Percentiles rank a stretch among this genome's conserved stretches.
phyloP scores from a whole-genome alignment of 2,329 filamentous ascomycete species.

The Podosphaera aphanis region DNA sequence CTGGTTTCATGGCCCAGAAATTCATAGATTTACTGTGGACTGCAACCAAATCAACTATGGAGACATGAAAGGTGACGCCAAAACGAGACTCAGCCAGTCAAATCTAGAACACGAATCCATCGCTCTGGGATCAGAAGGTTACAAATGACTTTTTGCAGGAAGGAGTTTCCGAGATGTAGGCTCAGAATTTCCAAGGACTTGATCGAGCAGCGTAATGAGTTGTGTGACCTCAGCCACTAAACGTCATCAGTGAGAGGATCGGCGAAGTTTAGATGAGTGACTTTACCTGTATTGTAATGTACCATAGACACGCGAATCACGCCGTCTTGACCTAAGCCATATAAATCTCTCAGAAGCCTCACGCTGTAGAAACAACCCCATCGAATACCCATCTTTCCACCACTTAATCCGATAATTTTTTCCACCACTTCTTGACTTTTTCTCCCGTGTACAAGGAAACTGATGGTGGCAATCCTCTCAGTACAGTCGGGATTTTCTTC shows the following conservation, averaged over 20 bases:
- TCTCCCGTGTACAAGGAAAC: slow-evolving; percentile 35
- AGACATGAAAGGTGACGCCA: no score
- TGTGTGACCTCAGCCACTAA: slow-evolving; percentile 31
- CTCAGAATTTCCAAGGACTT: slow-evolving; percentile 18
- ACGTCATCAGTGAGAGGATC: slow-evolving; percentile 3
- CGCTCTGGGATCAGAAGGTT: no score
- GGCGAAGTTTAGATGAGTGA: not conserved
- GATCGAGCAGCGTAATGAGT: slow-evolving; percentile 28
- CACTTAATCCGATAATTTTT: slow-evolving; percentile 31
- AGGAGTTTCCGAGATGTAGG: no score
- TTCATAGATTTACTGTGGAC: no score
- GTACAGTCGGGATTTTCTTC: slow-evolving; percentile 23
- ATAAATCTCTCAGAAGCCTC: slow-evolving; percentile 32
- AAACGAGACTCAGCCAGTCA: no score
- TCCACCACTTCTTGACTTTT: slow-evolving; percentile 35
- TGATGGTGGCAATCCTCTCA: slow-evolving; percentile 38
- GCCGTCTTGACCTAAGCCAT: slow-evolving; percentile 34
- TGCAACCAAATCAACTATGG: no score
- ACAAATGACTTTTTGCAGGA: no score
- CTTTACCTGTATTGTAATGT: slow-evolving; percentile 47
- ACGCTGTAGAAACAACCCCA: slow-evolving; percentile 50
- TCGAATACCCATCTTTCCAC: slow-evolving; percentile 32
- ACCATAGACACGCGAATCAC: slow-evolving; percentile 48
- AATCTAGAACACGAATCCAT: no score
- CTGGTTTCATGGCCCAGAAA: no score